Percentiles rank a stretch among this genome's conserved stretches.
Conservation (phyloP, 2,329 filamentous ascomycete species). For the Diaporthe capsici region DNA sequence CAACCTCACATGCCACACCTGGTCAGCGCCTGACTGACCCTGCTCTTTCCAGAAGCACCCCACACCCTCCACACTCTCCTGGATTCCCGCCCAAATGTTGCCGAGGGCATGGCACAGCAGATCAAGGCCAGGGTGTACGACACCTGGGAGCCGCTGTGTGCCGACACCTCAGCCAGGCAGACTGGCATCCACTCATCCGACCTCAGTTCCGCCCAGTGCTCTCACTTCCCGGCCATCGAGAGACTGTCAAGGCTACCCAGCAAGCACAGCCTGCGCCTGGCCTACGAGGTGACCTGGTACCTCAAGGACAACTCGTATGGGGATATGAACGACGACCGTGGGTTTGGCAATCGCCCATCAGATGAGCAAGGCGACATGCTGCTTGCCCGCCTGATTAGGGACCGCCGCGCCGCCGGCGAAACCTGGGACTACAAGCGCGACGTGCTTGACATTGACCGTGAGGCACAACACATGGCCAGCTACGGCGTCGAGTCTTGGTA, state of each 20-base stretch:
- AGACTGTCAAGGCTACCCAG: background rate
- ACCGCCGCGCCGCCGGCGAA: conserved; percentile 11
- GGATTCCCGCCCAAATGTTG: background rate
- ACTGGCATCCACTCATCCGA: conserved; percentile 10
- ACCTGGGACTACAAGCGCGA: conserved; percentile 8
- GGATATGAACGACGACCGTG: conserved; percentile 11
- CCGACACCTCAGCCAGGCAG: conserved; percentile 4
- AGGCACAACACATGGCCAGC: conserved; percentile 5
- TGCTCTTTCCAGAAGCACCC: conserved; percentile 24
- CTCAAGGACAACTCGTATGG: conserved; percentile 20
- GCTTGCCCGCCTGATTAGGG: conserved; percentile 17
- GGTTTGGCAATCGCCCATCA: conserved; percentile 13
- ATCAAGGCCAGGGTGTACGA: conserved; percentile 19
- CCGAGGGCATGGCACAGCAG: conserved; percentile 20
- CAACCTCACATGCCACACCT: conserved; percentile 3
- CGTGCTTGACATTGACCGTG: background rate
- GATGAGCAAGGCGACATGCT: conserved; percentile 19
- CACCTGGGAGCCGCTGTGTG: conserved; percentile 14
- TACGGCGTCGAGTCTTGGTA: conserved; percentile 3
- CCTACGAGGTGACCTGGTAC: conserved; percentile 3
- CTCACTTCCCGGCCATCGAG: conserved; percentile 12
- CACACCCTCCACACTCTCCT: conserved; percentile 1
- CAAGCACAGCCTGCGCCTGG: conserved; percentile 18
- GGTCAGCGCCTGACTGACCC: conserved; percentile 13
- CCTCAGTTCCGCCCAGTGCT: conserved; percentile 12